Evolutionary conservation across 2,329 filamentous ascomycete genomes (phyloP), one percentile per base, ranked within the genome.

Genomic region (Neofusicoccum ribis): DNA sequence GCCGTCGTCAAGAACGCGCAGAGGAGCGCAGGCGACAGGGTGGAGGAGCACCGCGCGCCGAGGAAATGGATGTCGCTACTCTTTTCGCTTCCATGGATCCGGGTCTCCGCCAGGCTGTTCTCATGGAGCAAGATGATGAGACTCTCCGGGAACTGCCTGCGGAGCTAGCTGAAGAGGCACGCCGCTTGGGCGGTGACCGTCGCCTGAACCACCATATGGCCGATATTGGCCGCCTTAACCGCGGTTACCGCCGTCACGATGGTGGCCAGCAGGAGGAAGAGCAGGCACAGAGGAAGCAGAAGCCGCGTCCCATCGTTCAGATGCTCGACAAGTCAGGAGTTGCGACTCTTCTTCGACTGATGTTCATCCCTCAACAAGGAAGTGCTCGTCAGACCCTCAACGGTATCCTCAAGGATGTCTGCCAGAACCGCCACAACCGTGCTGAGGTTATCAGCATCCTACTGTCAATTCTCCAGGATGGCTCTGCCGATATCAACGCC

Each of bases 261-360:
- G 72, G 72, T 20, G 62, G 27, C 41, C 74, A 74, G 71, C 72
- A 73, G 59, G 80, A 77, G 50, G 83, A 82, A 63, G 81, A 82
- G 50, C 77, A 78, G 65, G 74, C 69, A 79, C 87, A 69, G 73
- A 85, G 84, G 75, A 94, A 93, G 79, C 80, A 84, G 43, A 89
- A 91, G 72, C 88, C 91, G 27, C 90, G 91, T 67, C 89, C 92
- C 23, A 91, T 96, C 65, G 91, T 97, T 27, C 95, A 99, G 76
- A 97, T 99, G 90, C 86, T 99, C 36, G 95, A 99, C 78, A 97
- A 97, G 79, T 86, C 93, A 52, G 95, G 96, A 31, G 89, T 99
- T 69, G 95, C 96, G 31, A 98, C 95, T n/a, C 82, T 99, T 39
- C 84, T 99, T 49, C 91, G 96, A n/a, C 85, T 99, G 9, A 97